Percentiles rank a stretch among this genome's conserved stretches.
phyloP scores from a whole-genome alignment of 257 asterid species.

The Cynanchum wilfordii region DNA sequence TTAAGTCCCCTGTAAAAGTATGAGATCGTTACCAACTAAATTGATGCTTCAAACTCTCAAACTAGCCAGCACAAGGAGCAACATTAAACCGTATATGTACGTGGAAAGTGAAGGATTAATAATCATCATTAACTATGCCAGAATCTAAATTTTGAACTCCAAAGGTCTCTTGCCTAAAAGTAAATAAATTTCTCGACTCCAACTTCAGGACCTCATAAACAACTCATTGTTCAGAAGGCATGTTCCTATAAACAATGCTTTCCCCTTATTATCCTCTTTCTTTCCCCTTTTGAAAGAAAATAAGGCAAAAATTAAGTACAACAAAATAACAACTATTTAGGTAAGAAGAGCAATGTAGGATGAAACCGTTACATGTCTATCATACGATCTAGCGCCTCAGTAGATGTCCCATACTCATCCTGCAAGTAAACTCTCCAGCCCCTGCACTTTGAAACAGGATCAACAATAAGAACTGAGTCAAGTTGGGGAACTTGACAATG shows the following conservation, averaged over 20 bases:
- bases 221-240: neutral
- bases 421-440: constrained; percentile 96
- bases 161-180: neutral
- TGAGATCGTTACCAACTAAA: neutral
- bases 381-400: constrained; percentile 70
- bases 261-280: no score
- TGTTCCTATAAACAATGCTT: neutral
- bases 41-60: neutral
- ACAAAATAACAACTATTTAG: neutral
- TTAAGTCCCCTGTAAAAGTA: constrained; percentile 50
- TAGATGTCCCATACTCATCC: constrained; percentile 84
- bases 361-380: constrained; percentile 41
- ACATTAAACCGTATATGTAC: neutral
- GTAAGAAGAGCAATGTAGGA: neutral
- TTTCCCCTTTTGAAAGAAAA: neutral
- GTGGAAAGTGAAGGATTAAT: neutral
- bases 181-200: neutral
- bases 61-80: neutral
- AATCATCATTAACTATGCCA: neutral
- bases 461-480: neutral
- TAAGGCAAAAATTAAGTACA: neutral
- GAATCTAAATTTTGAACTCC: neutral
- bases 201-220: neutral
- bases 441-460: constrained; percentile 34
- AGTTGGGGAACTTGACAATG: neutral